Evolutionary conservation across 1,139 yeast genomes (phyloP).

Genomic region (Wickerhamomyces sp.): DNA sequence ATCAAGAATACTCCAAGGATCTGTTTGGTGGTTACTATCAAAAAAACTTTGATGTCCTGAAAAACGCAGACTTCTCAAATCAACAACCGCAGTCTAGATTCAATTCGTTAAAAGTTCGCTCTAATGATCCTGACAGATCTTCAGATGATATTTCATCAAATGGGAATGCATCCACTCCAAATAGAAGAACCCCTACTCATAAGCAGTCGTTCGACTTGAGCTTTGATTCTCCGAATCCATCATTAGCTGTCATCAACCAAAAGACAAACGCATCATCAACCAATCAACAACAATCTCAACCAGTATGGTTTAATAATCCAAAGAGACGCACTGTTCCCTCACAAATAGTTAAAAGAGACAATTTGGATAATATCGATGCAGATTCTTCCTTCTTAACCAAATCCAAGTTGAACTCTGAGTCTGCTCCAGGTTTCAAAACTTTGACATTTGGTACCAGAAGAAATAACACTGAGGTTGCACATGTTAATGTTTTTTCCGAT

Average conservation of each 20-base stretch:
- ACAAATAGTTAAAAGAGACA: constrained; percentile 38
- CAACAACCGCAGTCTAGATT: constrained; percentile 14
- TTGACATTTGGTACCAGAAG: constrained; percentile 33
- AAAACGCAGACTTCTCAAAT: constrained; percentile 4
- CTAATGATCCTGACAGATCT: constrained; percentile 15
- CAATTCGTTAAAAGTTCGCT: constrained; percentile 12
- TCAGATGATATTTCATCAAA: constrained; percentile 16
- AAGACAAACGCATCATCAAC: constrained; percentile 16
- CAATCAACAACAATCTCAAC: constrained; percentile 25
- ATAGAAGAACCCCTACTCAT: constrained; percentile 22
- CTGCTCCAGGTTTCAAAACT: constrained; percentile 26
- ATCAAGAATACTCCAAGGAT: constrained; percentile 17
- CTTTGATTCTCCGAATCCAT: constrained; percentile 16
- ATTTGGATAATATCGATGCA: constrained; percentile 27
- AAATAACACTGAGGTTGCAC: constrained; percentile 16
- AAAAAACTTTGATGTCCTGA: constrained; percentile 19
- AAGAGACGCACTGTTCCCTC: constrained; percentile 55
- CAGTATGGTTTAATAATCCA: constrained; percentile 51
- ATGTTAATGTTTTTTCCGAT: constrained; percentile 22
- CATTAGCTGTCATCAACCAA: constrained; percentile 21
- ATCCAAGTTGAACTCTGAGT: constrained; percentile 9
- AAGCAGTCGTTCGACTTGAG: constrained; percentile 14
- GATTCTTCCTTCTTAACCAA: constrained; percentile 25
- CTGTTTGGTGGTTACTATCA: constrained; percentile 21
- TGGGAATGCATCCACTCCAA: constrained; percentile 13